Conservation (phyloP, 768 basidiomycete genomes). For the Mycena alexandri region DNA sequence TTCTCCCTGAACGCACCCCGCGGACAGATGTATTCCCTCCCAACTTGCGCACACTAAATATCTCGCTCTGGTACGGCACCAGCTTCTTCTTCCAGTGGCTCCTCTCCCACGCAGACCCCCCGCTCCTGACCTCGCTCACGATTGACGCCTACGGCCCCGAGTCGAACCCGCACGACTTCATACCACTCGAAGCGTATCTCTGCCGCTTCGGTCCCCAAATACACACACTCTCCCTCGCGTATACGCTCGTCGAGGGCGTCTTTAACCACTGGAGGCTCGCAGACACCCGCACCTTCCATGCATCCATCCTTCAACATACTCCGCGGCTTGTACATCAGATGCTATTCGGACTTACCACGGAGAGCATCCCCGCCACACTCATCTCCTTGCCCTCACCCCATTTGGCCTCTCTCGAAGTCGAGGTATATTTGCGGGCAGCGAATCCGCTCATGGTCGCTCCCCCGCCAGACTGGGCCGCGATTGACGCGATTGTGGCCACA, state of each 20-base stretch:
- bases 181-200: neutral
- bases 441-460: no score
- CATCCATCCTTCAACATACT: neutral
- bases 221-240: conserved; percentile 5
- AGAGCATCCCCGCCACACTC: neutral
- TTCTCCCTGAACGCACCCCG: neutral
- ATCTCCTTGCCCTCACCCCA: neutral
- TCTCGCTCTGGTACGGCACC: neutral
- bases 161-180: no score
- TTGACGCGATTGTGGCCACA: neutral
- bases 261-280: neutral
- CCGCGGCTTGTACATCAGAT: neutral
- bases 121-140: conserved; percentile 4
- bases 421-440: neutral
- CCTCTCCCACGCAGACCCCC: neutral
- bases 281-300: neutral
- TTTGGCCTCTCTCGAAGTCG: conserved; percentile 1
- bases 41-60: conserved; percentile 3
- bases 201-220: conserved; percentile 6
- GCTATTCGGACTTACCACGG: neutral
- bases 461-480: neutral
- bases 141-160: neutral
- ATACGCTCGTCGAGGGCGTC: neutral
- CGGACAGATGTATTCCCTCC: neutral
- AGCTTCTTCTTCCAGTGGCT: conserved; percentile 14